A percentile compares a stretch with the other conserved stretches of the same genome.
Evolutionary conservation across 176 grass and related monocot genomes (phyloP).

Genomic region (Paspalum notatum): DNA sequence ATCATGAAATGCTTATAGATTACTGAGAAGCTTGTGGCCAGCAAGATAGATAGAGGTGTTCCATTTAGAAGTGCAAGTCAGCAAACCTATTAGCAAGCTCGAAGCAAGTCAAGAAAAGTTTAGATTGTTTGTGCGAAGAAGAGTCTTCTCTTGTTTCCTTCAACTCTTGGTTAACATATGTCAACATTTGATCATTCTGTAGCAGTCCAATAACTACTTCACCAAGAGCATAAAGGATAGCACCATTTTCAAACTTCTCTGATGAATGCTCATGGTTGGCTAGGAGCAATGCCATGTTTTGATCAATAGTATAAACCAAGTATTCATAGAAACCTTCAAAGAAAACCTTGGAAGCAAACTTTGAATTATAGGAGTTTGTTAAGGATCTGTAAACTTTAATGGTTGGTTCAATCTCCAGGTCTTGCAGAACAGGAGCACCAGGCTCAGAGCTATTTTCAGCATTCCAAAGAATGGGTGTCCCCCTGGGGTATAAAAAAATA

Average conservation of each 20-base stretch:
- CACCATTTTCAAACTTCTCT: conserved; percentile 35
- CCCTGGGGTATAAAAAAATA: conserved; percentile 16
- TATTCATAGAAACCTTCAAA: conserved; percentile 47
- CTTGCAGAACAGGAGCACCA: conserved; percentile 2
- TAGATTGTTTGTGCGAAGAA: conserved; percentile 4
- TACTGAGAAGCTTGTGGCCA: conserved; percentile 10
- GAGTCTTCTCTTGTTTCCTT: conserved; percentile 27
- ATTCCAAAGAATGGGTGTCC: background rate
- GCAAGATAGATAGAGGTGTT: conserved; percentile 11
- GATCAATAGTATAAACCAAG: conserved; percentile 53
- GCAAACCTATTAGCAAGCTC: conserved; percentile 63
- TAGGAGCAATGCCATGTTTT: conserved; percentile 45
- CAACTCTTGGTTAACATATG: conserved; percentile 24
- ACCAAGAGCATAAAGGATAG: conserved; percentile 55
- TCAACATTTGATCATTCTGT: conserved; percentile 39
- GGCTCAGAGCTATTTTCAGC: conserved; percentile 22
- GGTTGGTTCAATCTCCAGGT: conserved; percentile 35
- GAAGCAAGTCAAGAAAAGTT: conserved; percentile 40
- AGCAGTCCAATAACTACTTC: conserved; percentile 56
- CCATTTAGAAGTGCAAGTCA: conserved; percentile 23
- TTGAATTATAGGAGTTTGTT: conserved; percentile 36
- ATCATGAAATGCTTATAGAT: conserved; percentile 10
- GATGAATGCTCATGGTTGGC: conserved; percentile 42
- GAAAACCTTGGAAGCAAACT: conserved; percentile 46
- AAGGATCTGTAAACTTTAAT: conserved; percentile 48